A percentile compares a stretch with the other conserved stretches of the same genome.
Evolutionary conservation across 1,139 yeast species (phyloP).

Genomic region (Candida tetrigidarum): DNA sequence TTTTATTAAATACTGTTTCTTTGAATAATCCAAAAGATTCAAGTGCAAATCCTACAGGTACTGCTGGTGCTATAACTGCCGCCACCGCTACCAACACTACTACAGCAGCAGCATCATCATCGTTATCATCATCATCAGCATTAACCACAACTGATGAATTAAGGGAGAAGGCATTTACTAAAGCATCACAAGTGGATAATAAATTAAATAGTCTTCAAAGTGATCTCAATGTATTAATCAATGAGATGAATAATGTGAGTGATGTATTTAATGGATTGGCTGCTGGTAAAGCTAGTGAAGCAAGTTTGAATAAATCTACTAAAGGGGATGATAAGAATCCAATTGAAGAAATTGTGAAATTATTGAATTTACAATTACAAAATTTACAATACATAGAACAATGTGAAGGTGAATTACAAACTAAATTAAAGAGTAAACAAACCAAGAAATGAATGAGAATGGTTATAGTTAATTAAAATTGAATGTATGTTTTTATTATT

Average conservation of each 20-base stretch:
- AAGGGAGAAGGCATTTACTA: slow-evolving; percentile 86
- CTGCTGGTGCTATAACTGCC: neutral
- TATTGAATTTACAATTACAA: slow-evolving; percentile 87
- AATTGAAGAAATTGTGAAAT: slow-evolving; percentile 70
- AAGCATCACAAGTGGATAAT: slow-evolving; percentile 86
- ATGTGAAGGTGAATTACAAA: slow-evolving; percentile 68
- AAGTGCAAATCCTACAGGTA: slow-evolving; percentile 5
- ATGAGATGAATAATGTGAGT: slow-evolving; percentile 86
- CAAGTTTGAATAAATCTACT: slow-evolving; percentile 22
- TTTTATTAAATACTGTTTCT: slow-evolving; percentile 50
- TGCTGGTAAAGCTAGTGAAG: slow-evolving; percentile 28
- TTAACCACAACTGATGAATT: slow-evolving; percentile 72
- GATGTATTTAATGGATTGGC: slow-evolving; percentile 67
- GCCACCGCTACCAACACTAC: slow-evolving; percentile 15
- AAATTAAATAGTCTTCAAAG: slow-evolving; percentile 78
- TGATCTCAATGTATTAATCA: slow-evolving; percentile 74
- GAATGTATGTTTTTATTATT: neutral
- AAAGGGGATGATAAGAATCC: slow-evolving; percentile 39
- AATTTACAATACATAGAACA: slow-evolving; percentile 87
- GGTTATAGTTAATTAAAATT: too few species aligned
- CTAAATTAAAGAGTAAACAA: slow-evolving; percentile 52
- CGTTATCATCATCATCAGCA: slow-evolving; percentile 17
- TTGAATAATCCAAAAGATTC: slow-evolving; percentile 20
- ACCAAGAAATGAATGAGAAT: slow-evolving; percentile 15
- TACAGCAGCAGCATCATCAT: slow-evolving; percentile 13